Evolutionary conservation across 495 filamentous ascomycete species (phyloP).

Genomic region (Xylaria grammica): DNA sequence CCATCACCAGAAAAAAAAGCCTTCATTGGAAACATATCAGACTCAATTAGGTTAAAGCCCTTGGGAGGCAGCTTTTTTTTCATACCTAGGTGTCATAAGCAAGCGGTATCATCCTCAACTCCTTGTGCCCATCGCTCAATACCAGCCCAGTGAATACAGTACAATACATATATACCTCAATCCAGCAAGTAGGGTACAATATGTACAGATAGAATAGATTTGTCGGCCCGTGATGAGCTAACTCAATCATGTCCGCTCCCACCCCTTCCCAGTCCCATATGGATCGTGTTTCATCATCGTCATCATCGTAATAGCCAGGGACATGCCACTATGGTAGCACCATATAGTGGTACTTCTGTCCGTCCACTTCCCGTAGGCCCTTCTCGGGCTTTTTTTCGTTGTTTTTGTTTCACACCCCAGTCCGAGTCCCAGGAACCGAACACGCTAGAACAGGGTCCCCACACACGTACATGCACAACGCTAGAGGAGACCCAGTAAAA

Average conservation of each 20-base stretch:
- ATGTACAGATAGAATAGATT: conserved; percentile 9
- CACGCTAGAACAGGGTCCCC: conserved; percentile 5
- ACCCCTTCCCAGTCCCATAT: background rate
- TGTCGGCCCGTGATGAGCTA: conserved; percentile 1
- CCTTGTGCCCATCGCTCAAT: conserved; percentile 3
- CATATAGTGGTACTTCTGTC: background rate
- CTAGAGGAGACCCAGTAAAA: background rate
- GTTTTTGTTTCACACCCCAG: conserved; percentile 12
- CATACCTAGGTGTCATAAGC: background rate
- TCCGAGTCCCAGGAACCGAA: conserved; percentile 7
- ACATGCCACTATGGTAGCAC: conserved; percentile 1
- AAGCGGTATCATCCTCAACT: conserved; percentile 10
- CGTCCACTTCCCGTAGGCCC: background rate
- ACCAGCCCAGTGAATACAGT: conserved; percentile 3
- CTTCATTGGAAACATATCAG: background rate
- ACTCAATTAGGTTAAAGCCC: background rate
- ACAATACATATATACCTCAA: conserved; percentile 8
- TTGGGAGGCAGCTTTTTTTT: conserved; percentile 1
- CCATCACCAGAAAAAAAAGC: background rate
- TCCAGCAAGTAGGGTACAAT: conserved; percentile 11
- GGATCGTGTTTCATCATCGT: conserved; percentile 16
- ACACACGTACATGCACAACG: conserved; percentile 6
- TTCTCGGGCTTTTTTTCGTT: background rate
- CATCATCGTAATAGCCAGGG: conserved; percentile 17
- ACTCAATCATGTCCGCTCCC: background rate